A percentile compares a stretch with the other conserved stretches of the same genome.
phyloP scores from a whole-genome alignment of 208 protist species.

The Trypanosoma vivax region DNA sequence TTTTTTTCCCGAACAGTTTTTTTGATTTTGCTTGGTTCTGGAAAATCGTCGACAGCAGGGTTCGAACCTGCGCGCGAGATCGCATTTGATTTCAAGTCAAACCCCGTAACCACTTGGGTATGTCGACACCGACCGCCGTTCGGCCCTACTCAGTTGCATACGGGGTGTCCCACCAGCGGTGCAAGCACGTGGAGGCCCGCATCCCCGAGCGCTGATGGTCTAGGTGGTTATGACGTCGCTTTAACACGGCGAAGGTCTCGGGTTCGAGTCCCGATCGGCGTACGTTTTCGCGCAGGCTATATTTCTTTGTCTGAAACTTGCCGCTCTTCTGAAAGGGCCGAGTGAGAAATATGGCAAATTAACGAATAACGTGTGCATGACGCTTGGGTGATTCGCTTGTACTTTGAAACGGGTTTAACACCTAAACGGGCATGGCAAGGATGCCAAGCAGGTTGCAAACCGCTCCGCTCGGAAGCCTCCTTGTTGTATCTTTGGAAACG shows the following conservation, averaged over 20 bases:
- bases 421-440: no score
- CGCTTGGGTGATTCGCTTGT: no score
- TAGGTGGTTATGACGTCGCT: slow-evolving; percentile 92
- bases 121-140: slow-evolving; percentile 11
- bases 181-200: background rate
- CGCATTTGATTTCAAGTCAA: slow-evolving; percentile 90
- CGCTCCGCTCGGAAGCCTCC: no score
- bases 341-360: no score
- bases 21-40: background rate
- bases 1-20: background rate
- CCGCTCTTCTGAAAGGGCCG: no score
- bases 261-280: slow-evolving; percentile 83
- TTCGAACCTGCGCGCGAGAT: slow-evolving; percentile 88
- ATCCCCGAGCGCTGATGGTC: slow-evolving; percentile 60
- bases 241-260: slow-evolving; percentile 91
- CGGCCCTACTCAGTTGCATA: slow-evolving; percentile 2
- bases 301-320: background rate
- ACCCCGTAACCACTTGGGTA: slow-evolving; percentile 89
- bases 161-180: background rate
- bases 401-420: no score
- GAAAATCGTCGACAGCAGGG: slow-evolving; percentile 53
- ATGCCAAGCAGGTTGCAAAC: no score
- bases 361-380: no score
- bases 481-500: no score
- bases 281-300: slow-evolving; percentile 44